Base-by-base conservation (phyloP, 1,139 yeast species). In the Kodamaea fungicola region DNA sequence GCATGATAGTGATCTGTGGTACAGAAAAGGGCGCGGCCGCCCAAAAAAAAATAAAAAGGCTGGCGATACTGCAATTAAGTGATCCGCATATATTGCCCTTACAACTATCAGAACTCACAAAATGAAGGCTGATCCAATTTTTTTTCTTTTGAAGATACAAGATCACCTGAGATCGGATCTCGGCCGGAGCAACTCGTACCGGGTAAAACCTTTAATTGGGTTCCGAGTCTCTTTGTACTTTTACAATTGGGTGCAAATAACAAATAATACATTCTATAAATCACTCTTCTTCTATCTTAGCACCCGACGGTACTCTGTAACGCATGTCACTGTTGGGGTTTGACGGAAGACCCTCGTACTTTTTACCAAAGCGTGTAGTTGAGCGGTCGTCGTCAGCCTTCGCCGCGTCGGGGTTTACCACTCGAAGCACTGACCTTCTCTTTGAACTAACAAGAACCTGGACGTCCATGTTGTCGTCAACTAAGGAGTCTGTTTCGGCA, bases 381-480 rank as follows among this genome's bases (percentile, higher is more conserved):
- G 23, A 30, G 36, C 37, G 41, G 9, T 30, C 35, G 24, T 43
- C 44, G 19, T 45, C 52, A 7, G 42, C 43, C 8, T 39, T 46
- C 4, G 43, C 71, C 5, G 57, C 31, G 46, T 76, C 81, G 0
- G 94, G 94, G 49, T 84, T 84, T 34, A 80, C 71, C 28, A 84
- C 80, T 26, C 83, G 63, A 34, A 84, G 62, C 33, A 74, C 73
- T 1, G 84, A 71, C 39, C 87, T 61, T 47, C 90, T 65, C 52
- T 78, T 78, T n/a, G 85, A 77, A 40, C 87, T 77, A 7, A 83
- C 90, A 44, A 84, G 59, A 7, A 84, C 84, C 53, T 83, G 92
- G 0, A 81, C 90, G 44, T 83, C 90, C 45, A 83, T 59, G 29
- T 72, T 67, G 28, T 67, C 67, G 43, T 74, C 73, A 8, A 69